phyloP scores from a whole-genome alignment of 768 basidiomycete species.

The Collybia nuda region DNA sequence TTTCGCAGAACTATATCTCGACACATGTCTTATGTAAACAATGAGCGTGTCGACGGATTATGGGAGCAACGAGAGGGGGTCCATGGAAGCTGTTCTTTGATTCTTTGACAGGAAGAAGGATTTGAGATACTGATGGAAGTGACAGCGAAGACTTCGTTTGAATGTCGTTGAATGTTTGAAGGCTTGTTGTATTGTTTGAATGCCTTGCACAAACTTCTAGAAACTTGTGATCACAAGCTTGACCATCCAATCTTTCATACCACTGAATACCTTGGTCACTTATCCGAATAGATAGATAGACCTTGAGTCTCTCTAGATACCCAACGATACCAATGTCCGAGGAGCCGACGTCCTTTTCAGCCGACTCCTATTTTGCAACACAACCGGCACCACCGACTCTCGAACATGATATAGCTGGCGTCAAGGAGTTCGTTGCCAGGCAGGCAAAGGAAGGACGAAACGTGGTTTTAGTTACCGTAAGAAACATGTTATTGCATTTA shows the following conservation, averaged over 20 bases:
- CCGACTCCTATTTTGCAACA: conserved; percentile 87
- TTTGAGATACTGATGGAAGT: no score
- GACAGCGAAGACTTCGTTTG: no score
- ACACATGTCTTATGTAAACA: no score
- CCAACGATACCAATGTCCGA: conserved; percentile 6
- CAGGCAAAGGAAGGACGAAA: conserved; percentile 66
- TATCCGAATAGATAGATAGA: background rate
- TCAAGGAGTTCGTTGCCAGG: conserved; percentile 66
- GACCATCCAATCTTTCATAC: background rate
- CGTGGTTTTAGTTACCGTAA: conserved; percentile 93
- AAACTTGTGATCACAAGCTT: no score
- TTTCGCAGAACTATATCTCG: no score
- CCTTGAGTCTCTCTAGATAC: background rate
- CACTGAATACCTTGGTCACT: background rate
- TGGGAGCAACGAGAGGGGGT: no score
- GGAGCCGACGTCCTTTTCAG: conserved; percentile 63
- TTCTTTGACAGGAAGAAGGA: no score
- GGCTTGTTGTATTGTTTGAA: no score
- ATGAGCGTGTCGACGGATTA: no score
- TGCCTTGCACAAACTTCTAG: no score
- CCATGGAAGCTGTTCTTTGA: no score
- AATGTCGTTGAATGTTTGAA: no score
- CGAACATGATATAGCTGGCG: conserved; percentile 60
- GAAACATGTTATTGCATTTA: conserved; percentile 23
- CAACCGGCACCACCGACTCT: conserved; percentile 79